Evolutionary conservation across 2,329 filamentous ascomycete genomes (phyloP).

Genomic region (Cordyceps pruinosa): DNA sequence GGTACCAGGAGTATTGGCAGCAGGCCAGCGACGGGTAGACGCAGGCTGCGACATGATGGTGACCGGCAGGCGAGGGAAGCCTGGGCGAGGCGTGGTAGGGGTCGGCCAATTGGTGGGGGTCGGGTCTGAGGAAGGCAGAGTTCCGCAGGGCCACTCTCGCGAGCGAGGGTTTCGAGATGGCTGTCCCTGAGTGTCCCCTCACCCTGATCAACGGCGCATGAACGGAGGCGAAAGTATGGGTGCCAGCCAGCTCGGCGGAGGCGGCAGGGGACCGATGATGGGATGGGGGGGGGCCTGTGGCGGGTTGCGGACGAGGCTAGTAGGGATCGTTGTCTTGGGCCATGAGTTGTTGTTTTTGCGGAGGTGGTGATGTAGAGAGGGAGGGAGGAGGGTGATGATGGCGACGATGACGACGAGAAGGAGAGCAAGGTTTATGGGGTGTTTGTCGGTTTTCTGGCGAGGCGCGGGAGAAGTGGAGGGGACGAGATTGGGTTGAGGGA

Average conservation of each 20-base stretch:
- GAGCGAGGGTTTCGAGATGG: constrained; percentile 31
- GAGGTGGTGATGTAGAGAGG: neutral
- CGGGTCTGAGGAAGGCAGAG: neutral
- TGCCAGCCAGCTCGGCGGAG: constrained; percentile 6
- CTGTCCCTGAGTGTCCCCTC: constrained; percentile 28
- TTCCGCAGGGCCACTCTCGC: constrained; percentile 10
- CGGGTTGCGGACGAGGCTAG: neutral
- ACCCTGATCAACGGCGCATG: constrained; percentile 44
- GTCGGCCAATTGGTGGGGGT: constrained; percentile 4
- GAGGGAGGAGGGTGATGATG: neutral
- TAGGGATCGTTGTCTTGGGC: neutral
- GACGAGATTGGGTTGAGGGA: neutral
- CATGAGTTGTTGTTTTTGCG: neutral
- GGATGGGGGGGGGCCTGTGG: neutral
- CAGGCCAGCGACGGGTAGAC: neutral
- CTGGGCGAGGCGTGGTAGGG: no score
- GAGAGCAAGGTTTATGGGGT: neutral
- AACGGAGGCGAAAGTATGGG: constrained; percentile 3
- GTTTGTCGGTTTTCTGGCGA: neutral
- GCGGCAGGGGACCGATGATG: constrained; percentile 1
- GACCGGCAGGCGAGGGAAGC: neutral
- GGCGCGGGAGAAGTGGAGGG: neutral
- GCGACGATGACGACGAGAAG: neutral
- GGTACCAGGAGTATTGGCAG: neutral
- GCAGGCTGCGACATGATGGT: constrained; percentile 12